Conservation (phyloP, 2,329 filamentous ascomycete species). For the Dendryphion nanum region DNA sequence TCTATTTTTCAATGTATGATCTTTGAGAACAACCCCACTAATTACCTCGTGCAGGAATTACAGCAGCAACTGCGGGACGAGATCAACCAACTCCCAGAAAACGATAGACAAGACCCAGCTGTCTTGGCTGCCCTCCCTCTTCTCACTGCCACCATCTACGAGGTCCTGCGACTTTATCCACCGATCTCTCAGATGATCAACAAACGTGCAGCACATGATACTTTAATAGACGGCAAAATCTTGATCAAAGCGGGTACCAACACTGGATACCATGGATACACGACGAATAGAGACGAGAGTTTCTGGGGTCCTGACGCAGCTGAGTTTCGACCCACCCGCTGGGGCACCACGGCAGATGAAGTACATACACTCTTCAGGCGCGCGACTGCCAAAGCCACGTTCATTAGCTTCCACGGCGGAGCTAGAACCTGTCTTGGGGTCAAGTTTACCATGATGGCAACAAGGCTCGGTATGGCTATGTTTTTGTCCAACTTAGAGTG, state of each 20-base stretch:
- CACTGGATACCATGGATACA: conserved; percentile 13
- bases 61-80: background rate
- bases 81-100: background rate
- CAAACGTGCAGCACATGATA: conserved; percentile 16
- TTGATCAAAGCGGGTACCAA: conserved; percentile 9
- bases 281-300: conserved; percentile 7
- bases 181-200: conserved; percentile 52
- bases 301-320: conserved; percentile 16
- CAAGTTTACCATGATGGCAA: conserved; percentile 35
- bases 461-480: conserved; percentile 27
- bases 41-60: background rate
- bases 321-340: conserved; percentile 36
- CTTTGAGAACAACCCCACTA: background rate
- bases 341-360: conserved; percentile 27
- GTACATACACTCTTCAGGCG: conserved; percentile 33
- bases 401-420: conserved; percentile 41
- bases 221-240: conserved; percentile 20
- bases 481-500: conserved; percentile 28
- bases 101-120: conserved; percentile 3
- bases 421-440: conserved; percentile 39
- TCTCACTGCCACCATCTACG: conserved; percentile 44
- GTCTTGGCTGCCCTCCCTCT: conserved; percentile 19
- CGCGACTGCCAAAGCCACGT: conserved; percentile 30
- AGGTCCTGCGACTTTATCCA: conserved; percentile 48
- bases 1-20: background rate